Percentiles rank a stretch among this genome's conserved stretches.
Evolutionary conservation across 495 filamentous ascomycete genomes (phyloP).

Genomic region (Durotheca rogersii): DNA sequence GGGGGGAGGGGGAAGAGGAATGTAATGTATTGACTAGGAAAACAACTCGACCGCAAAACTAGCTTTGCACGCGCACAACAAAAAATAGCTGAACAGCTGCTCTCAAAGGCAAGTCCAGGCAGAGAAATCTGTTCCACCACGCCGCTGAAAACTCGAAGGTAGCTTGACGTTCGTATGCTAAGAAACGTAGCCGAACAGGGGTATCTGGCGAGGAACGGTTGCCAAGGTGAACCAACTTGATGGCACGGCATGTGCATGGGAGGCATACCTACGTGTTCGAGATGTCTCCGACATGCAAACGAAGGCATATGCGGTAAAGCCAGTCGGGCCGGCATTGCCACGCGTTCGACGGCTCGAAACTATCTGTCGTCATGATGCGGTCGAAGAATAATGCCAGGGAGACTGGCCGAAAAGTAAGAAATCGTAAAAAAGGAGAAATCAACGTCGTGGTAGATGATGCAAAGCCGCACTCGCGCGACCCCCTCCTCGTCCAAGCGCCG

Average conservation of each 20-base stretch:
- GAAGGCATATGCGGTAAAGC: slow-evolving; percentile 13
- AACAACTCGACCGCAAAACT: slow-evolving; percentile 17
- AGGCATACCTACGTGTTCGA: slow-evolving; percentile 13
- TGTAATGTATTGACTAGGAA: slow-evolving; percentile 30
- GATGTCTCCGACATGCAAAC: slow-evolving; percentile 14
- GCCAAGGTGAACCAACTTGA: slow-evolving; percentile 14
- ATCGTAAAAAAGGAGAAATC: slow-evolving; percentile 27
- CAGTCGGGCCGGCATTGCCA: slow-evolving; percentile 17
- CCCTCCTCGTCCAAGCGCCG: slow-evolving; percentile 13
- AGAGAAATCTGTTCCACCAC: slow-evolving; percentile 8
- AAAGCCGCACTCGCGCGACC: slow-evolving; percentile 24
- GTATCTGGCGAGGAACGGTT: slow-evolving; percentile 20
- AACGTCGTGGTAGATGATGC: slow-evolving; percentile 30
- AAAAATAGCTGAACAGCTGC: slow-evolving; percentile 6
- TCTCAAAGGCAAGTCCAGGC: slow-evolving; percentile 12
- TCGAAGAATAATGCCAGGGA: slow-evolving; percentile 8
- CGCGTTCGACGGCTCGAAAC: slow-evolving; percentile 9
- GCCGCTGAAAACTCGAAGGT: background rate
- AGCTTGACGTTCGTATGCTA: background rate
- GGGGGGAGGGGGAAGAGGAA: no score
- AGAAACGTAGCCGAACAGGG: slow-evolving; percentile 10
- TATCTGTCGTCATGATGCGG: slow-evolving; percentile 18
- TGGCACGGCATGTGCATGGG: slow-evolving; percentile 10
- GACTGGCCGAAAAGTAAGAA: slow-evolving; percentile 14
- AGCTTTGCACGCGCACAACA: slow-evolving; percentile 10